A percentile compares a stretch with the other conserved stretches of the same genome.
These are phyloP conservation scores for Phytophthora citrophthora DNA, from an alignment of 352 stramenopile species.

Conservation along the genomic window DNA sequence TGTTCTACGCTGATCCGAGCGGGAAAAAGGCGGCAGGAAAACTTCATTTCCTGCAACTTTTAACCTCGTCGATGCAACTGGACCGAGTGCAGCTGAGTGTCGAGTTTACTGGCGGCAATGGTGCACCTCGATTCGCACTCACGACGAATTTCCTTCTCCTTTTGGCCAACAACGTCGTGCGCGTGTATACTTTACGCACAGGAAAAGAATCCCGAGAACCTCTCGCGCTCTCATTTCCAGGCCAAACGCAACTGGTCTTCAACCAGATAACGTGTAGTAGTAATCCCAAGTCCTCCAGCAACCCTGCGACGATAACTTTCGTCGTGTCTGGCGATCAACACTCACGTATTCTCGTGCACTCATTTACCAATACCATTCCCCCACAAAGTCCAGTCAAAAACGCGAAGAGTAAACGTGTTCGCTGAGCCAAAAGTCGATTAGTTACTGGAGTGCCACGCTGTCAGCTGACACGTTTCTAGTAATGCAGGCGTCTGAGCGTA, in stretches of 20 bases:
- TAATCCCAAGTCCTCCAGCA: not conserved
- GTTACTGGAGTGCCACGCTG: slow-evolving; percentile 7
- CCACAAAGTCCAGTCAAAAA: slow-evolving; percentile 11
- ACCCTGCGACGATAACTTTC: slow-evolving; percentile 23
- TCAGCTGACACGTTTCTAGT: slow-evolving; percentile 24
- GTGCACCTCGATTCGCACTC: slow-evolving; percentile 47
- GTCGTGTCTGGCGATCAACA: slow-evolving; percentile 33
- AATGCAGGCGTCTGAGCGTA: slow-evolving; percentile 34
- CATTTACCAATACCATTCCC: slow-evolving; percentile 17
- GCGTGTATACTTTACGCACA: slow-evolving; percentile 33
- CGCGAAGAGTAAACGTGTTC: slow-evolving; percentile 7
- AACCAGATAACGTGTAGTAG: slow-evolving; percentile 27
- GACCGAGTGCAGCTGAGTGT: slow-evolving; percentile 35
- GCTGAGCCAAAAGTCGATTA: slow-evolving; percentile 13
- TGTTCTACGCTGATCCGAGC: slow-evolving; percentile 33
- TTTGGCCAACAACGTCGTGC: slow-evolving; percentile 40
- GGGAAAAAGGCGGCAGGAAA: slow-evolving; percentile 29
- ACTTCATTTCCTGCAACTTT: slow-evolving; percentile 47
- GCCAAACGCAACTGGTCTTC: slow-evolving; percentile 26
- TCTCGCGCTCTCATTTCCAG: slow-evolving; percentile 23
- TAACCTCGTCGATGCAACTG: slow-evolving; percentile 26
- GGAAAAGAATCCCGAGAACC: slow-evolving; percentile 28
- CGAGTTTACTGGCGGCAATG: slow-evolving; percentile 27
- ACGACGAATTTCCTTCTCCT: slow-evolving; percentile 42
- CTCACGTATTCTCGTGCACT: slow-evolving; percentile 29